These are phyloP conservation scores for Nepenthes alata DNA, from an alignment of 179 eudicot genomes.

Conservation along the genomic window DNA sequence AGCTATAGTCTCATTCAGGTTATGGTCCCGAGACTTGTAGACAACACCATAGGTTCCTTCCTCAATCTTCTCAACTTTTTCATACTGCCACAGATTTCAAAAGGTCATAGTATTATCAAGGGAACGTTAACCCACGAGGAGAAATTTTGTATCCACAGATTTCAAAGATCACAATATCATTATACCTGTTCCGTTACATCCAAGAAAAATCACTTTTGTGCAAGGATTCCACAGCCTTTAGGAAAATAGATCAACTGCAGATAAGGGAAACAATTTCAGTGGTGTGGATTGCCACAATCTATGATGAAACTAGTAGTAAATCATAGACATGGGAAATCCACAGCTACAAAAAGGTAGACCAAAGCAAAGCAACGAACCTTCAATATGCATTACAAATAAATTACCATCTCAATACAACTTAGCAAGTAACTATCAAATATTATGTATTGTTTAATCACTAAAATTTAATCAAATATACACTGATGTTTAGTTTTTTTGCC, in stretches of 20 bases:
- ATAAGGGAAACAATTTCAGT: too few species aligned
- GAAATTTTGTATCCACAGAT: not conserved
- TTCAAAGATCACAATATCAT: not conserved
- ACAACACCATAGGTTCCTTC: slow-evolving; percentile 97
- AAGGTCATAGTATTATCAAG: not conserved
- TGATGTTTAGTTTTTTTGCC: too few species aligned
- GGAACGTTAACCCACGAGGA: not conserved
- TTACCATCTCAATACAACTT: too few species aligned
- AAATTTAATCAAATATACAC: too few species aligned
- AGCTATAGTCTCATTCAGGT: slow-evolving; percentile 79
- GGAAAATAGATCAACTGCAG: not conserved
- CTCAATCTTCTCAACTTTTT: slow-evolving; percentile 93
- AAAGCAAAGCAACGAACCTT: too few species aligned
- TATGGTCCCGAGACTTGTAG: slow-evolving; percentile 72
- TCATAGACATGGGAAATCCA: too few species aligned
- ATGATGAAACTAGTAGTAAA: too few species aligned
- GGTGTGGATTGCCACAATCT: too few species aligned
- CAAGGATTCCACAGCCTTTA: not conserved
- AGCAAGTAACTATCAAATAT: too few species aligned
- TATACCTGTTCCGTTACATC: slow-evolving; percentile 9
- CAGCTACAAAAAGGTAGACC: not conserved
- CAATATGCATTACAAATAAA: too few species aligned
- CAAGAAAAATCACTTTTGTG: not conserved
- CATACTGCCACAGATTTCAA: slow-evolving; percentile 41
- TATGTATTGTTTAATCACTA: too few species aligned